These are phyloP conservation scores for Sphaerobolus stellatus DNA, from an alignment of 1,284 basidiomycete genomes.

Conservation along the genomic window DNA sequence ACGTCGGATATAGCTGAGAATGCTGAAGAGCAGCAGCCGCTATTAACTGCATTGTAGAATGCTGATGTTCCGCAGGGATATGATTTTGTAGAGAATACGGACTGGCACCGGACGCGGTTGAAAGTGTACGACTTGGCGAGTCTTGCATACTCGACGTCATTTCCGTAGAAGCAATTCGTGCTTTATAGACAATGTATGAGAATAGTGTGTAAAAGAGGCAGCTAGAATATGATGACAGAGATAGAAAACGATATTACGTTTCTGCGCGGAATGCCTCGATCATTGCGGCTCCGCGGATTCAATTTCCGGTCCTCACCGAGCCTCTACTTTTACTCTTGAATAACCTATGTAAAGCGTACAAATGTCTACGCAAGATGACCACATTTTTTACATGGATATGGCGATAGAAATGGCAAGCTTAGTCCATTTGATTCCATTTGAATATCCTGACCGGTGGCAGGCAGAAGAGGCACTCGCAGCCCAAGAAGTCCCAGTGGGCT, in stretches of 20 bases:
- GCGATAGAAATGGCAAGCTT: conserved; percentile 25
- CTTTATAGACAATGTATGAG: too few relatives aligned
- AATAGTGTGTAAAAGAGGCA: too few relatives aligned
- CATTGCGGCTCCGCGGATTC: too few relatives aligned
- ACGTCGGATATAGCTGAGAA: conserved; percentile 1
- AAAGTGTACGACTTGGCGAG: too few relatives aligned
- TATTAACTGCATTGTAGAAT: background rate
- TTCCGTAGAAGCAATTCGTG: too few relatives aligned
- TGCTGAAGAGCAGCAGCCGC: background rate
- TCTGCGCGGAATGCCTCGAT: too few relatives aligned
- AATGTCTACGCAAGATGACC: conserved; percentile 2
- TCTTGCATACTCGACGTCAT: too few relatives aligned
- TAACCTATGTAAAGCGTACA: too few relatives aligned
- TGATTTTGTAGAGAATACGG: background rate
- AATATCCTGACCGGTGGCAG: conserved; percentile 34
- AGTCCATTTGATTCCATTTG: background rate
- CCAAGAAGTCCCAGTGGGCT: conserved; percentile 94
- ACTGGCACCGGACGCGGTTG: background rate
- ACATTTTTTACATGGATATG: conserved; percentile 9
- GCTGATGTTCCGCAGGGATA: background rate
- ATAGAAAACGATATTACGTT: too few relatives aligned
- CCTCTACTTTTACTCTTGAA: too few relatives aligned
- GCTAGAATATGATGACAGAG: too few relatives aligned
- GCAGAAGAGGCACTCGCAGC: conserved; percentile 84
- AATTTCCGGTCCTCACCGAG: too few relatives aligned